Base-by-base conservation (phyloP, 352 stramenopile species). In the Phytophthora colocasiae region DNA sequence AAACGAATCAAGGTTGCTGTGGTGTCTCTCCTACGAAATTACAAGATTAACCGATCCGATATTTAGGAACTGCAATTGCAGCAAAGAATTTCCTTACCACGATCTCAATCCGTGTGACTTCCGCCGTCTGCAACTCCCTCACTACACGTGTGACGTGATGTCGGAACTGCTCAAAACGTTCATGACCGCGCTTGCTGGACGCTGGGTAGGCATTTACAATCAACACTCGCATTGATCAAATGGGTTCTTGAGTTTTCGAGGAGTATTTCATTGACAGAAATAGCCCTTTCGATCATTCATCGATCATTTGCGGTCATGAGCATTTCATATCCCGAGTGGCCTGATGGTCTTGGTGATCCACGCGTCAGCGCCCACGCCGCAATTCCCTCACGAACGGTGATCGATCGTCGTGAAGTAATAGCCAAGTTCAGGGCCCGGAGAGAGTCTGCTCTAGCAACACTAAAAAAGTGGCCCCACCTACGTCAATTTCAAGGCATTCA, bases 1-100 rank as follows among this genome's bases (percentile, higher is more conserved):
- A 49, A 86, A 93, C 14, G 85, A 79, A 56, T 88, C 81, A n/a
- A 95, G 75, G 24, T 84, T 75, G 26, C 78, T 80, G 15, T 83
- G 81, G 1, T 78, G 59, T 29, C 72, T 81, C 61, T 95, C 87
- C 86, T 92, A 46, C 45, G 45, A 1, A 49, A 14, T 2, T 27
- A 39, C 7, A 31, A 34, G 11, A 41, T 51, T 58, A 48, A 11
- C 31, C 14, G 41, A 49, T 45, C 31, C 26, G 14, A 63, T 53
- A 17, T 45, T 52, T 31, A 39, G 8, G 39, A 4, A 51, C 9
- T 39, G 31, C 9, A 36, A 36, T 4, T 36, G 22, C 2, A 22
- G 22, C 22, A 14, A 36, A 36, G 10, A 11, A 1, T 34, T 14
- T 17, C 56, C 79, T 36, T 70, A 94, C 85, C 38, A 92, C 58